Base-by-base conservation (phyloP, 345 rosid species). In the Hibiscus tridactylites region DNA sequence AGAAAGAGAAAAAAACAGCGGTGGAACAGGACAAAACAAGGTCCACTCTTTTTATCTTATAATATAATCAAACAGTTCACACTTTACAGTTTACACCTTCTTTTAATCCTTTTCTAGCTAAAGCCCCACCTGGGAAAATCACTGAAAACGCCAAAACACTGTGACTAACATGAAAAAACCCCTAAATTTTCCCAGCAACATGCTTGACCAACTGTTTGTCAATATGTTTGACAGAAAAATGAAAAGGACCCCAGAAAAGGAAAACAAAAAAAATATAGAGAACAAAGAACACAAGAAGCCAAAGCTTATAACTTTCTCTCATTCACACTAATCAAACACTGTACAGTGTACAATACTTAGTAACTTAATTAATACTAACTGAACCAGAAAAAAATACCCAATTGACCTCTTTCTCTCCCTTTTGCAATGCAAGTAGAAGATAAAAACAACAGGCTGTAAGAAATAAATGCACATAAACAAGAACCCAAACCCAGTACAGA, bases 191-290 rank as follows among this genome's bases (percentile, higher is more conserved):
- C 5, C 79, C 11, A 52, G 19, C 68, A 72, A 46, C 75, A 70
- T 70, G 49, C 74, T 84, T 74, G 87, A 79, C 83, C 71, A 74
- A 67, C 61, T 70, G 65, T 61, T 79, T 81, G 90, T 77, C 86
- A 68, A 78, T 67, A 56, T 71, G 9, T 31, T 61, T 29, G 39
- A 21, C 13, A 28, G 42, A 37, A 37, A 60, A 60, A 5, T 78
- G 53, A 63, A 71, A 75, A 54, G 12, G 69, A 47, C 68, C 71
- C 76, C 52, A 61, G 65, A 60, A 52, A 31, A 54, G 7, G 7
- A 21, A 29, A 24, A 46, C 50, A 46, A 10, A 9, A 11, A 11
- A 46, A 46, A 12, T 1, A 10, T 12, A 60, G 24, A 21, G 24
- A 21, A 21, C 1, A 44, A 19, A 21, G 15, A 26, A 62, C 71